A percentile compares a stretch with the other conserved stretches of the same genome.
phyloP scores from a whole-genome alignment of 2,329 filamentous ascomycete species.

The Geoglossum cookeanum region DNA sequence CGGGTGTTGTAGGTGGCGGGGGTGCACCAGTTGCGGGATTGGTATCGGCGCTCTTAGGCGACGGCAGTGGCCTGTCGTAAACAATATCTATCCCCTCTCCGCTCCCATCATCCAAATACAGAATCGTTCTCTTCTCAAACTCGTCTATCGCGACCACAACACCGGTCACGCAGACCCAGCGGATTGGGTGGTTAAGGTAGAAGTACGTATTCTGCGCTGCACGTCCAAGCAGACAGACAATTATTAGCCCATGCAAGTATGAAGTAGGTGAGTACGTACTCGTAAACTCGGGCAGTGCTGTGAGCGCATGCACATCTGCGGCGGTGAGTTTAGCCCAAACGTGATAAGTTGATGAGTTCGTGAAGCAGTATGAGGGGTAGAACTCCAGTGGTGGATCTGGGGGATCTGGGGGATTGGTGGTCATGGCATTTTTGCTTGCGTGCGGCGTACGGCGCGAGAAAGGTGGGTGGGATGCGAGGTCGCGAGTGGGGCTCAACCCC shows the following conservation, averaged over 20 bases:
- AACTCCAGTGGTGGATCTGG: constrained; percentile 17
- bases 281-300: constrained; percentile 28
- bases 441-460: no score
- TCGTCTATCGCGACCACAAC: constrained; percentile 44
- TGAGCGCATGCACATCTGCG: constrained; percentile 33
- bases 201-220: constrained; percentile 42
- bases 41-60: not conserved
- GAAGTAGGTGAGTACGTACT: constrained; percentile 20
- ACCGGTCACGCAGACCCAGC: constrained; percentile 54
- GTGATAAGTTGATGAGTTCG: constrained; percentile 39
- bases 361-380: constrained; percentile 41
- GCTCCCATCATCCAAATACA: constrained; percentile 42
- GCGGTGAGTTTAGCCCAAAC: constrained; percentile 42
- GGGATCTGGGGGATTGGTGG: not conserved
- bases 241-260: not conserved
- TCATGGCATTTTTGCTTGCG: not conserved
- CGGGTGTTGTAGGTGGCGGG: not conserved
- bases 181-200: constrained; percentile 53
- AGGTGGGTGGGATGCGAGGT: no score
- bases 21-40: no score
- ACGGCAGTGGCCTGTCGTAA: constrained; percentile 6
- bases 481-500: no score
- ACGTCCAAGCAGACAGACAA: not conserved
- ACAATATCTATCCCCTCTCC: constrained; percentile 37
- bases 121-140: constrained; percentile 21